Conservation (phyloP, 306 rosid genomes). For the Prunus mongolica region DNA sequence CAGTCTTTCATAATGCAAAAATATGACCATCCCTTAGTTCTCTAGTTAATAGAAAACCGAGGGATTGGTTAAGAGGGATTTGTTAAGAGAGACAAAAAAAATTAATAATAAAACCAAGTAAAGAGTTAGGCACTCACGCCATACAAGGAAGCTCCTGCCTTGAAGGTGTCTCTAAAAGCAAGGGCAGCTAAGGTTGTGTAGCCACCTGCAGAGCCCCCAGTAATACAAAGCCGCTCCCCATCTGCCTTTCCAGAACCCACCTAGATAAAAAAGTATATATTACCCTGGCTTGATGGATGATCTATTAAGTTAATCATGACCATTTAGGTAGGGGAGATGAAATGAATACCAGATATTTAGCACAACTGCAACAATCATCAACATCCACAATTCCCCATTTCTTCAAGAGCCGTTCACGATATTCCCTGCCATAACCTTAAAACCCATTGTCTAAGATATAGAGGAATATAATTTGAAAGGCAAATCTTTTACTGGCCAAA, state of each 20-base stretch:
- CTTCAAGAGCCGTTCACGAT: conserved; percentile 79
- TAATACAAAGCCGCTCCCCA: conserved; percentile 72
- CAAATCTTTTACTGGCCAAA: background rate
- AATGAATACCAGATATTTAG: conserved; percentile 68
- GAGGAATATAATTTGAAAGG: background rate
- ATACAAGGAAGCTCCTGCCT: conserved; percentile 88
- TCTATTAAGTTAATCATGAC: background rate
- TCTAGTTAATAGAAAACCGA: background rate
- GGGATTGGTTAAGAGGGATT: background rate
- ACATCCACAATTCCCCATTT: conserved; percentile 98
- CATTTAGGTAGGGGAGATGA: background rate
- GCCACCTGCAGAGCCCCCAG: conserved; percentile 97
- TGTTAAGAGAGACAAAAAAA: background rate
- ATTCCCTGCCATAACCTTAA: conserved; percentile 90
- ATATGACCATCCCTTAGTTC: background rate
- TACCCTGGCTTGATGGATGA: background rate
- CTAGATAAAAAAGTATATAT: conserved; percentile 33
- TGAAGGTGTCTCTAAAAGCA: conserved; percentile 68
- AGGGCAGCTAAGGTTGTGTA: conserved; percentile 95
- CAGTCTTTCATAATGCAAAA: background rate
- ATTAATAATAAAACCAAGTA: background rate
- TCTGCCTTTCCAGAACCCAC: conserved; percentile 81
- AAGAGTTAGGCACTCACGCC: conserved; percentile 64
- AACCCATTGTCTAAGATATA: conserved; percentile 1
- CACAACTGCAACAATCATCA: conserved; percentile 92